These are phyloP conservation scores for Acanthamoeba quina DNA, from an alignment of 208 protist genomes.

Conservation along the genomic window DNA sequence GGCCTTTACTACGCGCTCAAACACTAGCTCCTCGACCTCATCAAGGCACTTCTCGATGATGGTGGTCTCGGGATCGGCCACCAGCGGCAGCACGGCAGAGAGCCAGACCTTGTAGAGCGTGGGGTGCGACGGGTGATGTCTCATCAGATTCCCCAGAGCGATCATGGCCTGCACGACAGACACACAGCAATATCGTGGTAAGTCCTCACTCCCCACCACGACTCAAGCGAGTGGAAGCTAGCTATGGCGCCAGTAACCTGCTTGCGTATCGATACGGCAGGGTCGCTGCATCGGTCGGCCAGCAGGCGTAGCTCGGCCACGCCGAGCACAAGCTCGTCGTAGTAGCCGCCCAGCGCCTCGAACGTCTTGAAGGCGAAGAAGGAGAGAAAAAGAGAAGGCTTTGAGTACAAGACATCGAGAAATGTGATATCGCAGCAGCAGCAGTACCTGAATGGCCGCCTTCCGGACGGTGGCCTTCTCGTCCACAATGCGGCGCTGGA, in stretches of 20 bases:
- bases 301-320: constrained; percentile 34
- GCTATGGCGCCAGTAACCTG: background rate
- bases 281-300: constrained; percentile 57
- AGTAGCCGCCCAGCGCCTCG: constrained; percentile 18
- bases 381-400: background rate
- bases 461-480: constrained; percentile 63
- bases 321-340: constrained; percentile 66
- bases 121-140: constrained; percentile 43
- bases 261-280: constrained; percentile 70
- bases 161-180: constrained; percentile 18
- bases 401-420: background rate
- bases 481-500: constrained; percentile 53
- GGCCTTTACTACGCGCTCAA: constrained; percentile 25
- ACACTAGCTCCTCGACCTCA: constrained; percentile 60
- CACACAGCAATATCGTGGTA: background rate
- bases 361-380: background rate
- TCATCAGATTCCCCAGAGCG: constrained; percentile 26
- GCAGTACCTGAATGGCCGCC: constrained; percentile 67
- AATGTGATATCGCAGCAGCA: background rate
- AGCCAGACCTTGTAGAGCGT: constrained; percentile 66
- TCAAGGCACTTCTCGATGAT: constrained; percentile 65
- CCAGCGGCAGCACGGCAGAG: constrained; percentile 44
- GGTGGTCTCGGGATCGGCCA: constrained; percentile 61
- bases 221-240: background rate
- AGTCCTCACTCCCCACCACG: background rate